Conservation (phyloP, 768 basidiomycete genomes). For the Erythrobasidium yunnanense region DNA sequence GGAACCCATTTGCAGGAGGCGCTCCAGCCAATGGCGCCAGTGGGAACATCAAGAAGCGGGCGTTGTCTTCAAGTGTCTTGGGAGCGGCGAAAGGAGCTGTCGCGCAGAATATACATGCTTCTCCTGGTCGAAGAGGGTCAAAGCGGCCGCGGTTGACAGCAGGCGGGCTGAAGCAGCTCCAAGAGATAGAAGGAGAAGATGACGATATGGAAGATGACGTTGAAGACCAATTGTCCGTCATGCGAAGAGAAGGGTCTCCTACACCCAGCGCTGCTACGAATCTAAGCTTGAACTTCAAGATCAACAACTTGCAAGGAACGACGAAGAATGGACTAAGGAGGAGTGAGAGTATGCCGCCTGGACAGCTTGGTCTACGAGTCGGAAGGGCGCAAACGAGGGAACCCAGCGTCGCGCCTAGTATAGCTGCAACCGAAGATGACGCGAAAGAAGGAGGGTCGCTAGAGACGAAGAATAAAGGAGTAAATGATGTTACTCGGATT, state of each 20-base stretch:
- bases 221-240: not conserved
- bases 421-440: not conserved
- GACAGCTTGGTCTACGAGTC: slow-evolving; percentile 4
- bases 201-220: not conserved
- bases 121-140: slow-evolving; percentile 14
- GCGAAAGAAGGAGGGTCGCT: not conserved
- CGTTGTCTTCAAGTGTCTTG: not conserved
- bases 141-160: slow-evolving; percentile 20
- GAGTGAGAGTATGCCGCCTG: slow-evolving; percentile 20
- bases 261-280: slow-evolving; percentile 11
- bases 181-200: slow-evolving; percentile 14
- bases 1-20: slow-evolving; percentile 6
- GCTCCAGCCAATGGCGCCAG: not conserved
- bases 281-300: not conserved
- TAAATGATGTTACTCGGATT: not conserved
- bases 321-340: not conserved
- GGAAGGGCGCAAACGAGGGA: not conserved
- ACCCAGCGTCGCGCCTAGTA: slow-evolving; percentile 11
- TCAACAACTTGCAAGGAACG: not conserved
- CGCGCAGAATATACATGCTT: slow-evolving; percentile 1
- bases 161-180: not conserved
- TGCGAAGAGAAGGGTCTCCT: slow-evolving; percentile 15
- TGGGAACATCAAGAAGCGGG: not conserved
- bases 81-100: not conserved
- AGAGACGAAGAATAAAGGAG: slow-evolving; percentile 18